Evolutionary conservation across 495 filamentous ascomycete genomes (phyloP).

Genomic region (Penicillium manginii): DNA sequence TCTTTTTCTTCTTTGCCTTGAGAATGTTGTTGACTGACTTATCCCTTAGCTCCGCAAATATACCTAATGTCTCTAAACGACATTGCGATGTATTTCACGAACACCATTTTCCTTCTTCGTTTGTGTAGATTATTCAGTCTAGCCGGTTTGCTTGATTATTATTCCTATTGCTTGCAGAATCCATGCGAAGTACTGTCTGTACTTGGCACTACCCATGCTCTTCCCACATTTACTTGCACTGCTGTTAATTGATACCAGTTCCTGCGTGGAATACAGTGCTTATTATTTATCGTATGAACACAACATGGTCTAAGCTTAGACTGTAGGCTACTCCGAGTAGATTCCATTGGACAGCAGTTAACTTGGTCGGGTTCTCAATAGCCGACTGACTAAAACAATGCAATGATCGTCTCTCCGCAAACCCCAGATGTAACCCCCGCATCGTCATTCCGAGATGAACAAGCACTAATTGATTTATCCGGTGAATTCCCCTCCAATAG

Average conservation of each 20-base stretch:
- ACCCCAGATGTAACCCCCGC: conserved; percentile 31
- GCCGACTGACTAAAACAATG: conserved; percentile 19
- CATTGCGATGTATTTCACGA: conserved; percentile 23
- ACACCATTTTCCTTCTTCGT: conserved; percentile 22
- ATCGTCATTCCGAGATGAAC: conserved; percentile 7
- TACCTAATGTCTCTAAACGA: conserved; percentile 29
- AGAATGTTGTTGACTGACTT: conserved; percentile 3
- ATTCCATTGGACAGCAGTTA: not conserved
- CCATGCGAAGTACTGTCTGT: not conserved
- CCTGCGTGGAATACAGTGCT: conserved; percentile 6
- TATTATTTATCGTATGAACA: not conserved
- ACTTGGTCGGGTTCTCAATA: conserved; percentile 15
- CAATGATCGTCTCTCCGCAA: conserved; percentile 23
- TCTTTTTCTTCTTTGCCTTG: not conserved
- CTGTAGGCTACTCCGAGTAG: not conserved
- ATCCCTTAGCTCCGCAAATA: conserved; percentile 49
- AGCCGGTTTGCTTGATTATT: conserved; percentile 13
- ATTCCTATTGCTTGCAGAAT: conserved; percentile 6
- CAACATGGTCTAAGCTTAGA: not conserved
- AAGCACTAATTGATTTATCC: not conserved
- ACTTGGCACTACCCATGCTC: not conserved
- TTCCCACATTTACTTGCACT: conserved; percentile 7
- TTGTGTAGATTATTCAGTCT: conserved; percentile 33
- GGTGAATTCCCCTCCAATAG: conserved; percentile 15
- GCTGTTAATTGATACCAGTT: conserved; percentile 29